phyloP scores from a whole-genome alignment of 2,329 filamentous ascomycete genomes.

The Exserohilum turcica region DNA sequence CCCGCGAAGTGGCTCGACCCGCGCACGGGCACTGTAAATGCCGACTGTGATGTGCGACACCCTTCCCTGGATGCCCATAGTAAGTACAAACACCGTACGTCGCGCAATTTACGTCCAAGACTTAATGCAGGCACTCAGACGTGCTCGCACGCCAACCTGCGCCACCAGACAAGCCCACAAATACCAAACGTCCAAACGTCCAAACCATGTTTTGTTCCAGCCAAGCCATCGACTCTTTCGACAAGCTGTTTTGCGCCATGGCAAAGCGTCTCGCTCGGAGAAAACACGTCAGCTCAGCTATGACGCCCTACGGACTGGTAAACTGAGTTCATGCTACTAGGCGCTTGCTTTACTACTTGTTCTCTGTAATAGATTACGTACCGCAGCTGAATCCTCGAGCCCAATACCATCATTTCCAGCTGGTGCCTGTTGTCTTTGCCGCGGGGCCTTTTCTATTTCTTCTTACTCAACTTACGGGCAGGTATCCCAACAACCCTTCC shows the following conservation, averaged over 20 bases:
- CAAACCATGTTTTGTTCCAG: conserved; percentile 2
- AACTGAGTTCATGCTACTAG: not conserved
- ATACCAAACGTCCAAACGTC: not conserved
- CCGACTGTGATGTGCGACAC: not conserved
- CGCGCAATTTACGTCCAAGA: not conserved
- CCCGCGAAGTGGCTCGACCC: too few relatives aligned
- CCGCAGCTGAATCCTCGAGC: not conserved
- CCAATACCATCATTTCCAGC: not conserved
- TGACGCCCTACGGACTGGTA: not conserved
- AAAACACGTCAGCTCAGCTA: conserved; percentile 5
- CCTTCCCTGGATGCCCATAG: not conserved
- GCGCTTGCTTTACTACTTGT: not conserved
- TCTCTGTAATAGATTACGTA: not conserved
- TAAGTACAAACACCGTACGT: not conserved
- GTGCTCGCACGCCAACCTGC: not conserved
- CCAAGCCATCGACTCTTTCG: conserved; percentile 1
- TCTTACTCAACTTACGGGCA: conserved; percentile 1
- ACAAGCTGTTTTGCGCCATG: conserved; percentile 2
- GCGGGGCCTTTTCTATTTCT: not conserved
- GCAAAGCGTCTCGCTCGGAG: conserved; percentile 1
- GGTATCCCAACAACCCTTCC: conserved; percentile 3
- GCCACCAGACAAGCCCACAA: not conserved
- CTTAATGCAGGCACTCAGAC: not conserved
- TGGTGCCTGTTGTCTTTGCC: not conserved
- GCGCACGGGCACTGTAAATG: too few relatives aligned